Evolutionary conservation across 2,329 filamentous ascomycete species (phyloP), one percentile per base, ranked within the genome.

Genomic region (Malbranchea cinnamomea): DNA sequence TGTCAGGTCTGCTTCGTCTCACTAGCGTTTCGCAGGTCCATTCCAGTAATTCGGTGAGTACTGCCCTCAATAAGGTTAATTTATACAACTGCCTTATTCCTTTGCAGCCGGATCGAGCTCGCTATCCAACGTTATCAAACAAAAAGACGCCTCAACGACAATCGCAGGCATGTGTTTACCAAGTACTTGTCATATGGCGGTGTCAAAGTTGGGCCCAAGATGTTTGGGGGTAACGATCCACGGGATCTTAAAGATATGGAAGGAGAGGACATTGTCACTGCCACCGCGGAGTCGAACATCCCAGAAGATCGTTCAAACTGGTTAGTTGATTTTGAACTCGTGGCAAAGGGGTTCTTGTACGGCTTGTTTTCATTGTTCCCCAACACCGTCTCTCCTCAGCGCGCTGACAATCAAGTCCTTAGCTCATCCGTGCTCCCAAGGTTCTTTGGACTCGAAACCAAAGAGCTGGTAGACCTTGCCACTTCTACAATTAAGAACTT

Each of bases 111-210:
- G 26, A 82, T 95, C 23, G 77, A 94, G 47, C 68, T 75, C 15
- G 89, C 82, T 26, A 78, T 95, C 32, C 74, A 84, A 41, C 77
- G 83, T 9, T 98, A 77, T 56, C 73, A 78, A 37, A 65, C 70
- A 20, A 78, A 75, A 26, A 78, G 85, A 18, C 84, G 80, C 40
- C 68, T 93, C 35, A 69, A 78, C 35, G 52, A 61, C 8, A 61
- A 71, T 3, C 72, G 73, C 14, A 52, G 62, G 4, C 60, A 66
- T 11, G 58, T 84, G 19, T 89, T 98, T 54, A 66, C 71, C 45
- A 80, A 79, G 39, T 93, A 89, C 47, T 68, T 95, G 34, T 66
- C 71, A 20, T 77, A 87, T 25, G 89, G 89, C 2, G 87, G 89
- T 3, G 67, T 98, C 23, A 74, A 83, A 24, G 59, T 66, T 5